phyloP scores from a whole-genome alignment of 768 basidiomycete genomes.

The Trametes sanguinea region DNA sequence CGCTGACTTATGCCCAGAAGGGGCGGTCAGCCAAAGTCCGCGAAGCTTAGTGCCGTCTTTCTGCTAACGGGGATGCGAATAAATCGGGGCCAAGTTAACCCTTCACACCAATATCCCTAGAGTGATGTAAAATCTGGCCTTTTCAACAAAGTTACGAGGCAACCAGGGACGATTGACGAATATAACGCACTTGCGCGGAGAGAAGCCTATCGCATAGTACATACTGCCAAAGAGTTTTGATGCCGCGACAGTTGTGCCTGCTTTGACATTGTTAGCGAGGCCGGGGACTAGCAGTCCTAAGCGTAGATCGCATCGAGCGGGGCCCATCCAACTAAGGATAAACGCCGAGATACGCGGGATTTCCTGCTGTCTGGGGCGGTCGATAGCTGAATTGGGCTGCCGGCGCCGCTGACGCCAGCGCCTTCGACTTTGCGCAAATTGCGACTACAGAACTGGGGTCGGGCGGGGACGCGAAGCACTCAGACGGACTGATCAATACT shows the following conservation, averaged over 20 bases:
- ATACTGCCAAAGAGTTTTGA: constrained; percentile 8
- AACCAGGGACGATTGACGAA: constrained; percentile 6
- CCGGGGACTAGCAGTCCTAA: constrained; percentile 2
- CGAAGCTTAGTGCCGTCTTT: neutral
- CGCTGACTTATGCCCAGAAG: constrained; percentile 3
- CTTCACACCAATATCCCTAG: neutral
- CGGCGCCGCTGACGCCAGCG: constrained; percentile 9
- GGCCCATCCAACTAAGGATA: constrained; percentile 15
- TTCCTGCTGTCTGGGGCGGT: neutral
- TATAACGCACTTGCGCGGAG: constrained; percentile 5
- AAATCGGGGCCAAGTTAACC: constrained; percentile 4
- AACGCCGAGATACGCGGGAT: constrained; percentile 8
- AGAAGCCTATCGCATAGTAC: neutral
- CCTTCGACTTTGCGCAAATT: neutral
- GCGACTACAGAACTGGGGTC: neutral
- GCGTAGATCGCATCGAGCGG: constrained; percentile 11
- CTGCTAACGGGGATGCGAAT: neutral
- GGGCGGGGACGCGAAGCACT: constrained; percentile 4
- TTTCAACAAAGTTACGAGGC: constrained; percentile 6
- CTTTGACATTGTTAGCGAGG: constrained; percentile 5
- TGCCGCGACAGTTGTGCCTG: constrained; percentile 17
- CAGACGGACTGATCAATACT: constrained; percentile 2
- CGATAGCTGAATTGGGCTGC: neutral
- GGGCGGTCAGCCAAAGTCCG: constrained; percentile 1
- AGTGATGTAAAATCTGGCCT: constrained; percentile 1